Evolutionary conservation across 2,329 filamentous ascomycete species (phyloP).

Genomic region (Penicillium griseofulvum): DNA sequence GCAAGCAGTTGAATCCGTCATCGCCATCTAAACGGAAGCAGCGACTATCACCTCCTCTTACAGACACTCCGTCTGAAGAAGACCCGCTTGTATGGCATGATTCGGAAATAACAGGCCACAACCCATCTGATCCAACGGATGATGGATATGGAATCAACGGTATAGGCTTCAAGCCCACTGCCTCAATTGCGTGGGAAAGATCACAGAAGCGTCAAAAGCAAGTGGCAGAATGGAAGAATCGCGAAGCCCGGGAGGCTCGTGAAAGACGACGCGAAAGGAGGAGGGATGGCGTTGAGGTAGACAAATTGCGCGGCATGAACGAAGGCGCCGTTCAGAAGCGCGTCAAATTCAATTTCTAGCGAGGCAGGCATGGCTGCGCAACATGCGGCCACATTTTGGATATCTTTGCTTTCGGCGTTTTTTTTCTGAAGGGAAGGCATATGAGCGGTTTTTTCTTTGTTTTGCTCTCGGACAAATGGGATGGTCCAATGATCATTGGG

Average conservation of each 20-base stretch:
- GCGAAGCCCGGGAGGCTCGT: slow-evolving; percentile 59
- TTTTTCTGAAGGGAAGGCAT: background rate
- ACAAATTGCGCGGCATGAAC: slow-evolving; percentile 28
- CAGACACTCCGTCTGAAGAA: slow-evolving; percentile 26
- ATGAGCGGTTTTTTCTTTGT: slow-evolving; percentile 3
- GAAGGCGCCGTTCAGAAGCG: slow-evolving; percentile 37
- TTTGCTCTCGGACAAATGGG: background rate
- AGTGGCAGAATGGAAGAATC: slow-evolving; percentile 57
- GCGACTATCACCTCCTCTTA: slow-evolving; percentile 36
- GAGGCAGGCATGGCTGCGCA: background rate
- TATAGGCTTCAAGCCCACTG: slow-evolving; percentile 61
- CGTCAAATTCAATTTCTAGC: slow-evolving; percentile 41
- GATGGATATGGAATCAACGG: slow-evolving; percentile 65
- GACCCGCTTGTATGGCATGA: slow-evolving; percentile 54
- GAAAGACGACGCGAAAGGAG: slow-evolving; percentile 56
- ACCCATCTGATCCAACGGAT: slow-evolving; percentile 55
- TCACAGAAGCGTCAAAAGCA: slow-evolving; percentile 58
- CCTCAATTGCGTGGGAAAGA: slow-evolving; percentile 57
- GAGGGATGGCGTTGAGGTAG: slow-evolving; percentile 27
- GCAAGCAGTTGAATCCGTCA: slow-evolving; percentile 22
- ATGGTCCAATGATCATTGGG: background rate
- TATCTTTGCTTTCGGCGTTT: slow-evolving; percentile 3
- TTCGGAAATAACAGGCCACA: slow-evolving; percentile 61
- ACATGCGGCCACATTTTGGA: background rate
- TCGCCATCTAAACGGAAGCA: slow-evolving; percentile 28